Conservation (phyloP, 2,329 filamentous ascomycete species). For the Aspergillus versicolor region DNA sequence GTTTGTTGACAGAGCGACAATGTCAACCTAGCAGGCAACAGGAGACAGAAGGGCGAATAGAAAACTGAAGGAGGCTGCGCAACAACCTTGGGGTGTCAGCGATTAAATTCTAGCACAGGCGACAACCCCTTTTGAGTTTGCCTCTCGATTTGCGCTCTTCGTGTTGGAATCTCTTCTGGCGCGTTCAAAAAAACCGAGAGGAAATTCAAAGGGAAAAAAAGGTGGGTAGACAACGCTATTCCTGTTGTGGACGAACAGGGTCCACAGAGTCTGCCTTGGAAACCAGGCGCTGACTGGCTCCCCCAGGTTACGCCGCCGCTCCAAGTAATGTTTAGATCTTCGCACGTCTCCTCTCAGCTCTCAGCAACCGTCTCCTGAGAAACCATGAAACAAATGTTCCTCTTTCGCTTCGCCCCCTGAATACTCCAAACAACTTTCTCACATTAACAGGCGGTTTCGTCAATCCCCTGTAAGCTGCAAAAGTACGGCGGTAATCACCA, state of each 20-base stretch:
- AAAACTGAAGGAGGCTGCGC: constrained; percentile 5
- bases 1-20: constrained; percentile 16
- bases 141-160: constrained; percentile 2
- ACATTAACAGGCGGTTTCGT: background rate
- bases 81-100: background rate
- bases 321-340: no score
- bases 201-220: constrained; percentile 11
- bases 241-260: constrained; percentile 7
- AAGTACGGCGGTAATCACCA: background rate
- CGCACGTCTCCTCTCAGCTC: background rate
- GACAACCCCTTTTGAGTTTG: background rate
- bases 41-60: constrained; percentile 5
- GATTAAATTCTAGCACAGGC: background rate
- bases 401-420: background rate
- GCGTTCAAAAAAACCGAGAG: constrained; percentile 14
- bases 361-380: background rate
- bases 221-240: constrained; percentile 11
- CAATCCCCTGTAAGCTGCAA: background rate
- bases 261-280: constrained; percentile 11
- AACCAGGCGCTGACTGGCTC: constrained; percentile 12
- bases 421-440: background rate
- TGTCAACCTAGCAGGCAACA: constrained; percentile 7
- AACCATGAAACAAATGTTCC: background rate
- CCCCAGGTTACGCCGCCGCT: background rate
- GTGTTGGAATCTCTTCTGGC: constrained; percentile 9